Base-by-base conservation (phyloP, 257 asterid species). In the Ophiorrhiza pumila region DNA sequence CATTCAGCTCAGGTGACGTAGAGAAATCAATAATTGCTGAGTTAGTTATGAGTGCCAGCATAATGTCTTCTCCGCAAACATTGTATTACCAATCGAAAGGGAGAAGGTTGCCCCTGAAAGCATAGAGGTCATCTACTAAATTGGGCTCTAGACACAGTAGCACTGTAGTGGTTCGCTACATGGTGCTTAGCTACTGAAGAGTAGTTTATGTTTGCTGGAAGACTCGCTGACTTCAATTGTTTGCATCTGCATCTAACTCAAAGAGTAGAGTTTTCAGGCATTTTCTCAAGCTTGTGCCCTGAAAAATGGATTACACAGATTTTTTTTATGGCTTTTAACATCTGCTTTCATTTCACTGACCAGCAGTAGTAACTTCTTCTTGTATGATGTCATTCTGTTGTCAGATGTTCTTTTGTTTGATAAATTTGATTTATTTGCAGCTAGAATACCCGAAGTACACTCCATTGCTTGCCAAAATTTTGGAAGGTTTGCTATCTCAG, bases 391-490 rank as follows among this genome's bases (percentile, higher is more conserved):
- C 29, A 46, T 34, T 4, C 52, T 32, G 25, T 2, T 23, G 17
- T 72, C 27, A 42, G 58, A 65, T 65, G 45, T 23, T 73, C 12
- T 23, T 62, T 62, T 53, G 25, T 73, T 27, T 62, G 31, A 58
- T 25, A 14, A 62, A 10, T 11, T 18, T 58, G 23, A 35, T 64
- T 29, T 80, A 59, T 83, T 81, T 79, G 83, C 96, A 94, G 99
- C 76, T 89, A 12, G 96, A 94, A 80, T 91, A 90, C 85, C 97
- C 96, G 22, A 87, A 88, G 46, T 90, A 91, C 82, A 87, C 99
- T 56, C 90, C 97, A 41, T 80, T 94, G 90, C 97, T 94, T 84
- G 88, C 95, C 66, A 94, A 94, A 82, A 83, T 91, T 80, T 77
- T 94, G 90, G 98, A 94, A 75, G 91, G 87, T 64, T 74, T 88